Evolutionary conservation across 2,329 filamentous ascomycete genomes (phyloP).

Genomic region (Pseudogymnoascus verrucosus): DNA sequence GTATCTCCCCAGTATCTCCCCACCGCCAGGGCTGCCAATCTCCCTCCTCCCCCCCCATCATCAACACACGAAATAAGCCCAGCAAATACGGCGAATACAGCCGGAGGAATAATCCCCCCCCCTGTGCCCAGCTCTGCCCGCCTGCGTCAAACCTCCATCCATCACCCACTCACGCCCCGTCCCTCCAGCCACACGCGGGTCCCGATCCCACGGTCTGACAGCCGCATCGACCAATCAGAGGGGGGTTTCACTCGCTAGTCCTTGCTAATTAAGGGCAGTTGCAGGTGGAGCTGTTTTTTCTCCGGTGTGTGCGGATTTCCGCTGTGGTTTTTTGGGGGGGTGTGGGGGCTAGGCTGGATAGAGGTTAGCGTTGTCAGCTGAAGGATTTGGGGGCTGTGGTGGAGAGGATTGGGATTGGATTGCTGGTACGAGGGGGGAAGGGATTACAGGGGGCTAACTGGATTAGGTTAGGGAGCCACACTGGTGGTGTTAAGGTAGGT

Average conservation of each 20-base stretch:
- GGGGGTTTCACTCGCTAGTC: no score
- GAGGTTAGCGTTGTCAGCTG: background rate
- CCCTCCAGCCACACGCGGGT: no score
- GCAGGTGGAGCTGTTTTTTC: background rate
- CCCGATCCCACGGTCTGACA: no score
- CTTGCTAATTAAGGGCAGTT: background rate
- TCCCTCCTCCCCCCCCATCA: background rate
- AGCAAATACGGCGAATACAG: background rate
- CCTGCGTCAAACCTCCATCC: background rate
- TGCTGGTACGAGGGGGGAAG: no score
- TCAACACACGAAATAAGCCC: no score
- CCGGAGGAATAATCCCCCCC: background rate
- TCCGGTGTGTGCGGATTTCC: background rate
- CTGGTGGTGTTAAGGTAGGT: background rate
- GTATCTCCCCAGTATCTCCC: background rate
- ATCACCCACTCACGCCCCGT: no score
- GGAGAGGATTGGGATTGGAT: no score
- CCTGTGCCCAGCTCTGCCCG: background rate
- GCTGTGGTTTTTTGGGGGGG: no score
- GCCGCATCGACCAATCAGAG: no score
- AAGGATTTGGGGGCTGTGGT: background rate
- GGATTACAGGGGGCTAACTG: no score
- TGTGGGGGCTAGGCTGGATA: background rate
- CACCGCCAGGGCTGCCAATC: background rate
- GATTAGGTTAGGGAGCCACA: background rate